Base-by-base conservation (phyloP, 192 early-diverging fungal species). In the Jimgerdemannia lactiflua region DNA sequence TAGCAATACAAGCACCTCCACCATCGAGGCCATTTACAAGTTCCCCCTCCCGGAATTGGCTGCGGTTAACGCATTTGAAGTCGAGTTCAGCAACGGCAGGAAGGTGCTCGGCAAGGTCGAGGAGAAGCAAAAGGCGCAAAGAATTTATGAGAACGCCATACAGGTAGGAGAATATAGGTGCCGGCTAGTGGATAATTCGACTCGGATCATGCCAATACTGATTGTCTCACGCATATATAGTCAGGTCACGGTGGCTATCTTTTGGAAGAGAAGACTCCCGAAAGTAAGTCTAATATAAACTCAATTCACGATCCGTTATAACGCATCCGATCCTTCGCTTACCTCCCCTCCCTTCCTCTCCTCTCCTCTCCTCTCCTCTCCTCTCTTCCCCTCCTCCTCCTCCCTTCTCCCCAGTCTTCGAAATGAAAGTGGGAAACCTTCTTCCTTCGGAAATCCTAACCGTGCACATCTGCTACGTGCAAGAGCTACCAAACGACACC, bases 401-500 rank as follows among this genome's bases (percentile, higher is more conserved):
- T n/a, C n/a, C n/a, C n/a, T n/a, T n/a, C n/a, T n/a, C n/a, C 14
- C 6, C 6, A 59, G 49, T 59, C 49, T 59, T 59, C 49, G 8
- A 59, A 59, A 6, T 59, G 49, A 59, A 59, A 59, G 49, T 88
- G n/a, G 87, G 87, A n/a, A 89, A 89, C 72, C 65, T 89, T 42
- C 70, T 71, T 18, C 63, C 83, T n/a, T 68, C 70, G 2, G 72
- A 75, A 39, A 79, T 59, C 4, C 72, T 89, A 4, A 69, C 72
- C 19, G 71, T 88, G 17, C 74, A 79, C 19, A 79, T 88, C 64
- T 82, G 78, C 1, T 88, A 89, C 72, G 73, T 88, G n/a, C 71
- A 75, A 2, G 88, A 88, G 66, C 76, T 86, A 42, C 83, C 79
- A 65, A 75, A 82, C 44, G 88, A 87, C 69, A 70, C 78, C n/a